Conservation (phyloP, 352 stramenopile species). For the Phytophthora gonapodyides region DNA sequence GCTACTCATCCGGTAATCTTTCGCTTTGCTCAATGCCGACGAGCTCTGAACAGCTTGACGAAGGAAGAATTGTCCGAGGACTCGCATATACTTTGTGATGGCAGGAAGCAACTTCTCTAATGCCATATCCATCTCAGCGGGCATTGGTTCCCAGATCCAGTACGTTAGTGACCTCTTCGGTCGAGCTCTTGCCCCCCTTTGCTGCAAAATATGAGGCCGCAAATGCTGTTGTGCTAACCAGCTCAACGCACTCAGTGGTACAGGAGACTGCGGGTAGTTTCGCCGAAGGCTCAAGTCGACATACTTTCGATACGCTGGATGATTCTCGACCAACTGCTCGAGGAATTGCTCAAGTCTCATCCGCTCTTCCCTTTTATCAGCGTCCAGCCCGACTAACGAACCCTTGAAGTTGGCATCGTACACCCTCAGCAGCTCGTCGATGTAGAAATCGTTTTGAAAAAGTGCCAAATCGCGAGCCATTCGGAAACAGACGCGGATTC, state of each 20-base stretch:
- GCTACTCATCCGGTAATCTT: slow-evolving; percentile 36
- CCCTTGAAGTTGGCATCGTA: slow-evolving; percentile 24
- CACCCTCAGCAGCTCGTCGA: slow-evolving; percentile 45
- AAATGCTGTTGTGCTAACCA: slow-evolving; percentile 31
- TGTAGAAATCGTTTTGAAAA: slow-evolving; percentile 62
- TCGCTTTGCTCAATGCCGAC: slow-evolving; percentile 16
- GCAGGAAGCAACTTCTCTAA: slow-evolving; percentile 43
- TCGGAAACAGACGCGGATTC: slow-evolving; percentile 36
- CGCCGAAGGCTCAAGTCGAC: neutral
- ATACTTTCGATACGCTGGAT: slow-evolving; percentile 26
- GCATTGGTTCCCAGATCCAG: slow-evolving; percentile 36
- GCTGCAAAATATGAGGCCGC: slow-evolving; percentile 5
- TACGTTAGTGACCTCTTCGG: slow-evolving; percentile 9
- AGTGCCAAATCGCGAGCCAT: slow-evolving; percentile 59
- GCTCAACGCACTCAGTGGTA: slow-evolving; percentile 8
- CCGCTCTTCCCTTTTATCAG: slow-evolving; percentile 18
- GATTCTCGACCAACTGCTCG: slow-evolving; percentile 24
- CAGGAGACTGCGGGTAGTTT: neutral
- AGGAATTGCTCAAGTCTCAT: slow-evolving; percentile 33
- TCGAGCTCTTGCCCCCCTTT: slow-evolving; percentile 9
- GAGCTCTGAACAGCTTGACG: slow-evolving; percentile 26
- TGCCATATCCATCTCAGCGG: slow-evolving; percentile 30
- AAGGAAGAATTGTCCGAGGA: slow-evolving; percentile 51
- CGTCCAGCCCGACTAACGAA: slow-evolving; percentile 6
- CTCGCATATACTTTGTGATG: slow-evolving; percentile 48